These are phyloP conservation scores for Plasmopara halstedii DNA, from an alignment of 352 stramenopile species.

Conservation along the genomic window DNA sequence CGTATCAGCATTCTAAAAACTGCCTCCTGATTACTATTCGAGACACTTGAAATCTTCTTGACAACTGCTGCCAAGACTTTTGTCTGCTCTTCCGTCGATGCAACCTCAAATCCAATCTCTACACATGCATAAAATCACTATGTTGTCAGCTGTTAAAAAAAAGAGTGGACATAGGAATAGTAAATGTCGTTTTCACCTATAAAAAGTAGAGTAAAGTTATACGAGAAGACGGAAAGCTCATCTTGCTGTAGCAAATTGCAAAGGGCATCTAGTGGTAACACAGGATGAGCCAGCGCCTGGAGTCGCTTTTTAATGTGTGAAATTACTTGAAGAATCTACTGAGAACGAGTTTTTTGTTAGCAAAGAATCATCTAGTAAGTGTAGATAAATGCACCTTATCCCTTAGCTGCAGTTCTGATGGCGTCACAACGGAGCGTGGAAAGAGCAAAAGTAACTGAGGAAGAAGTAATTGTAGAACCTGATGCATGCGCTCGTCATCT, in stretches of 20 bases:
- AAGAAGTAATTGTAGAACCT: slow-evolving; percentile 55
- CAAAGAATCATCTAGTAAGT: background rate
- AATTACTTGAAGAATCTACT: slow-evolving; percentile 63
- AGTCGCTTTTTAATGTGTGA: slow-evolving; percentile 69
- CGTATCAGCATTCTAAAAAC: slow-evolving; percentile 59
- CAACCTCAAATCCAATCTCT: slow-evolving; percentile 63
- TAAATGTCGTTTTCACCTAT: slow-evolving; percentile 29
- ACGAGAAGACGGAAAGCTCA: slow-evolving; percentile 43
- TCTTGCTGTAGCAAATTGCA: slow-evolving; percentile 29
- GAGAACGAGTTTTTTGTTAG: slow-evolving; percentile 1
- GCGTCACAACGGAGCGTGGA: slow-evolving; percentile 25
- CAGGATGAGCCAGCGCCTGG: slow-evolving; percentile 34
- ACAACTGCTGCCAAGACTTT: slow-evolving; percentile 30
- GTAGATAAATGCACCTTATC: slow-evolving; percentile 38
- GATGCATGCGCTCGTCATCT: slow-evolving; percentile 52
- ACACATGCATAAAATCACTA: background rate
- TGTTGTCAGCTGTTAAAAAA: background rate
- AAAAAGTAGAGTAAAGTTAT: slow-evolving; percentile 70
- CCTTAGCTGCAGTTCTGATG: slow-evolving; percentile 43
- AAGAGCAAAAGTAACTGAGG: slow-evolving; percentile 64
- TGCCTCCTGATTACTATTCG: slow-evolving; percentile 41
- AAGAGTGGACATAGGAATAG: background rate
- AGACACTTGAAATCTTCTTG: slow-evolving; percentile 22
- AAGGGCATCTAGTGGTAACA: slow-evolving; percentile 45
- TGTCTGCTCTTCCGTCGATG: slow-evolving; percentile 33